Percentiles rank a stretch among this genome's conserved stretches.
Conservation (phyloP, 129 eudicot genomes). For the Cynara cardunculus region DNA sequence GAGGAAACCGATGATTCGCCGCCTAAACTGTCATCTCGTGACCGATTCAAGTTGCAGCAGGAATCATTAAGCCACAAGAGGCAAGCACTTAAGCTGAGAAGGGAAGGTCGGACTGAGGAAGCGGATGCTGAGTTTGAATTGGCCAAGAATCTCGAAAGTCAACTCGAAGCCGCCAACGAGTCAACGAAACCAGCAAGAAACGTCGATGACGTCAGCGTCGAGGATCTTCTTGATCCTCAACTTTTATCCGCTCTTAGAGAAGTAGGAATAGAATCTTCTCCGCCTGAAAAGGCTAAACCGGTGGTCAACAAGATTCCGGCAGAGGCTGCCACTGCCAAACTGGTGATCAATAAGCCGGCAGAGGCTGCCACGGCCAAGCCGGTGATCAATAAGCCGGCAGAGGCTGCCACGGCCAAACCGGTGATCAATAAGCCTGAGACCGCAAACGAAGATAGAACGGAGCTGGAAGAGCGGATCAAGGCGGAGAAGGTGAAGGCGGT, state of each 20-base stretch:
- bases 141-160: conserved; percentile 87
- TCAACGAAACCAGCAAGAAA: conserved; percentile 23
- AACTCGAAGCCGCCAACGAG: conserved; percentile 55
- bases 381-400: conserved; percentile 17
- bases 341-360: conserved; percentile 16
- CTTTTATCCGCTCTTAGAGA: conserved; percentile 73
- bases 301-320: conserved; percentile 25
- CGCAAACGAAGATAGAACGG: conserved; percentile 35
- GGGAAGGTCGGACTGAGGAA: conserved; percentile 88
- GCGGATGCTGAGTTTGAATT: conserved; percentile 87
- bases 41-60: conserved; percentile 81
- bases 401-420: conserved; percentile 4
- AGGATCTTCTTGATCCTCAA: conserved; percentile 91
- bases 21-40: conserved; percentile 67
- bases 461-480: conserved; percentile 65
- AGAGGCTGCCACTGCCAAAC: conserved; percentile 6
- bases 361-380: conserved; percentile 10
- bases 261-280: conserved; percentile 52
- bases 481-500: conserved; percentile 86
- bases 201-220: conserved; percentile 52
- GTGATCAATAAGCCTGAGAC: conserved; percentile 29
- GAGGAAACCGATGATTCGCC: conserved; percentile 37
- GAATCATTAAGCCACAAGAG: conserved; percentile 89
- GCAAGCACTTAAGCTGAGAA: conserved; percentile 74
- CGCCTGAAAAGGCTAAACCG: conserved; percentile 34